A percentile compares a stretch with the other conserved stretches of the same genome.
These are phyloP conservation scores for Xylaria nigripes DNA, from an alignment of 495 filamentous ascomycete genomes.

Conservation along the genomic window DNA sequence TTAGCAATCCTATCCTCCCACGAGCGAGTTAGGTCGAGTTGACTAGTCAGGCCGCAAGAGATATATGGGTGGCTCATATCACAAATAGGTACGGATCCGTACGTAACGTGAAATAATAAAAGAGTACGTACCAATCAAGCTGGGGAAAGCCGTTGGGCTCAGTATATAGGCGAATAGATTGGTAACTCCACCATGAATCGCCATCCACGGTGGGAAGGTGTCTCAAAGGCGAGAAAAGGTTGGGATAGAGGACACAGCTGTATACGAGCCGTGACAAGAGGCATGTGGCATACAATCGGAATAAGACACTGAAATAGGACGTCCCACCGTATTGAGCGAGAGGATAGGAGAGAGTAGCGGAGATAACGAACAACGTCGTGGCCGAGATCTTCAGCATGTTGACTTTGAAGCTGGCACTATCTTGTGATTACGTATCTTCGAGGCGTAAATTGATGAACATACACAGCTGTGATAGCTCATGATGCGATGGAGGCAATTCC, in stretches of 20 bases:
- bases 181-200: constrained; percentile 34
- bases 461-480: too few species aligned
- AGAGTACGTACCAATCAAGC: constrained; percentile 39
- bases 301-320: neutral
- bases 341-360: constrained; percentile 5
- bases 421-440: neutral
- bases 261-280: constrained; percentile 26
- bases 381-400: constrained; percentile 1
- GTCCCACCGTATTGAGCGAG: neutral
- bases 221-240: constrained; percentile 52
- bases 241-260: constrained; percentile 51
- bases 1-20: constrained; percentile 43
- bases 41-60: neutral
- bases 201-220: constrained; percentile 47
- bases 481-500: neutral
- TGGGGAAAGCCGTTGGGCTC: constrained; percentile 48
- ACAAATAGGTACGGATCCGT: too few species aligned
- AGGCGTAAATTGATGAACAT: too few species aligned
- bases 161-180: constrained; percentile 42
- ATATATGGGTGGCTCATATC: neutral
- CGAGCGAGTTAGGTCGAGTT: neutral
- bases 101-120: neutral
- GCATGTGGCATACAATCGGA: neutral
- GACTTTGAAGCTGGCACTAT: neutral
- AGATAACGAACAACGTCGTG: neutral